A percentile compares a stretch with the other conserved stretches of the same genome.
These are phyloP conservation scores for Ploettnerulaceae sp. DNA, from an alignment of 2,329 filamentous ascomycete genomes.

Conservation along the genomic window DNA sequence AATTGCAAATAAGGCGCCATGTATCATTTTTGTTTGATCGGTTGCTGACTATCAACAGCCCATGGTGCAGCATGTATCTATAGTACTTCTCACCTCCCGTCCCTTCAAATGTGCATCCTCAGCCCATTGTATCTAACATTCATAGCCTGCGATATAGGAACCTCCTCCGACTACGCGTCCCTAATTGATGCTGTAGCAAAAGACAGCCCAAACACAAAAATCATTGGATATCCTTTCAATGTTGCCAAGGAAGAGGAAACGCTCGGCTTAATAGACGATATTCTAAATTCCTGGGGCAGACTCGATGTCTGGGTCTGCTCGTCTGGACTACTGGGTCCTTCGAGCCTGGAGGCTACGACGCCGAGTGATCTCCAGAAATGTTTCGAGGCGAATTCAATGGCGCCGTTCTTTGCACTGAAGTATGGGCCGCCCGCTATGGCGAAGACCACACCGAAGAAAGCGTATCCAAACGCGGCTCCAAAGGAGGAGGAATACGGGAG, in stretches of 20 bases:
- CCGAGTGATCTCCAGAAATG: slow-evolving; percentile 51
- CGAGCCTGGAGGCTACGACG: slow-evolving; percentile 51
- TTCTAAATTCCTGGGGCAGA: slow-evolving; percentile 54
- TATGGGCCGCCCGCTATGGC: slow-evolving; percentile 60
- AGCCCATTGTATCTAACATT: slow-evolving; percentile 18
- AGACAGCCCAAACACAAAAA: slow-evolving; percentile 49
- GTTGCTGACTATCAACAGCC: slow-evolving; percentile 37
- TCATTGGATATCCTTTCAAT: slow-evolving; percentile 57
- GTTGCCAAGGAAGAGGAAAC: slow-evolving; percentile 56
- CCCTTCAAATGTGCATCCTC: neutral
- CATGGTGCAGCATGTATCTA: slow-evolving; percentile 62
- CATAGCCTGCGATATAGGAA: slow-evolving; percentile 45
- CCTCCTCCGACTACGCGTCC: slow-evolving; percentile 37
- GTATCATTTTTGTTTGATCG: too few species aligned
- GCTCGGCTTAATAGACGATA: slow-evolving; percentile 55
- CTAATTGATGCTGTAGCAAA: slow-evolving; percentile 41
- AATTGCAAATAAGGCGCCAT: too few species aligned
- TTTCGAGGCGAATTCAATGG: slow-evolving; percentile 57
- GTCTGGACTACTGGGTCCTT: slow-evolving; percentile 52
- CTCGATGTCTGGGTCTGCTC: slow-evolving; percentile 58
- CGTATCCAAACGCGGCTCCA: slow-evolving; percentile 56
- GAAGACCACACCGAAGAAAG: slow-evolving; percentile 49
- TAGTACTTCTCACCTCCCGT: slow-evolving; percentile 38
- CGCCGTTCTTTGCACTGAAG: slow-evolving; percentile 61
- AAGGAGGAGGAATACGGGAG: slow-evolving; percentile 57